Conservation (phyloP, 2,329 filamentous ascomycete genomes). For the Didymellaceae sp. region DNA sequence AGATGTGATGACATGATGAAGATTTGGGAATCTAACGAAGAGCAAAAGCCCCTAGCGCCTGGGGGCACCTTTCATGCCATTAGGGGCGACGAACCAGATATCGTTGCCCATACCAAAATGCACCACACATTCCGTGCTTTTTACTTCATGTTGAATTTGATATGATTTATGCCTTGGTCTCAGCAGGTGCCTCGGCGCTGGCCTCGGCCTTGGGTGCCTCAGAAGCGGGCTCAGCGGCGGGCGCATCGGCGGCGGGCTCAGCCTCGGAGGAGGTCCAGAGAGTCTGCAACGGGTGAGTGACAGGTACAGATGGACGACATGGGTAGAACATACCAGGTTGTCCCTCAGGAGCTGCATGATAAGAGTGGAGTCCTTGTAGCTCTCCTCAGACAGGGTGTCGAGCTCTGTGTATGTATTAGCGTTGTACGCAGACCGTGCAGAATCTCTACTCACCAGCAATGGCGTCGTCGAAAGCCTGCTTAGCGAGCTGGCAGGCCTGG, state of each 20-base stretch:
- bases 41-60: conserved; percentile 40
- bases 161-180: conserved; percentile 65
- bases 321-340: conserved; percentile 77
- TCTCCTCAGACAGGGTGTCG: conserved; percentile 96
- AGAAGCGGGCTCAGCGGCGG: conserved; percentile 63
- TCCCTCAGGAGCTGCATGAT: conserved; percentile 99
- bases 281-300: conserved; percentile 64
- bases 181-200: conserved; percentile 55
- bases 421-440: not conserved
- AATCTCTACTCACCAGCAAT: conserved; percentile 72
- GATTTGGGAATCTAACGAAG: conserved; percentile 49
- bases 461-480: conserved; percentile 94
- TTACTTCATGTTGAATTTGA: conserved; percentile 34
- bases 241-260: conserved; percentile 70
- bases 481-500: conserved; percentile 96
- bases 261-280: conserved; percentile 99
- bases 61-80: conserved; percentile 41
- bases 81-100: conserved; percentile 38
- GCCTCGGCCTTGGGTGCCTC: conserved; percentile 54
- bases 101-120: conserved; percentile 43
- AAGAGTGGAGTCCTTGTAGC: conserved; percentile 98
- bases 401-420: conserved; percentile 68
- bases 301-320: not conserved
- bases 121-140: conserved; percentile 45
- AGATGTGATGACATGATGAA: conserved; percentile 44